These are phyloP conservation scores for Typha latifolia DNA, from an alignment of 176 grass and related monocot genomes.

Conservation along the genomic window DNA sequence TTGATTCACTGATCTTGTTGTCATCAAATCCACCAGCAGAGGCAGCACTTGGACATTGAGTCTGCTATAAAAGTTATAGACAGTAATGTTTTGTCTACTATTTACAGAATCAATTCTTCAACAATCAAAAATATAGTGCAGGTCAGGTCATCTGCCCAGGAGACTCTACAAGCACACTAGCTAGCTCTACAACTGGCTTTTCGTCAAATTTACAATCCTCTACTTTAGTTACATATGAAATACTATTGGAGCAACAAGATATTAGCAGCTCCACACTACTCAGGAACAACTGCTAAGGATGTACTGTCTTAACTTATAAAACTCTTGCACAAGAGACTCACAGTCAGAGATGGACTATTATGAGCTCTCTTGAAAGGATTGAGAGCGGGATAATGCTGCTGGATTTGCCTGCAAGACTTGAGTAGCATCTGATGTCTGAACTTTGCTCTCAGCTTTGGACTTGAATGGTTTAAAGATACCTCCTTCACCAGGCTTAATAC, in stretches of 20 bases:
- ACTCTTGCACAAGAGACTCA: not conserved
- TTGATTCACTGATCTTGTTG: not conserved
- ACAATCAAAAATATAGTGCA: slow-evolving; percentile 1
- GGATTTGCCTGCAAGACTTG: slow-evolving; percentile 64
- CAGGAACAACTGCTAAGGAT: not conserved
- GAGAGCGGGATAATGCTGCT: slow-evolving; percentile 68
- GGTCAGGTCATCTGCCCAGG: not conserved
- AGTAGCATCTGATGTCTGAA: slow-evolving; percentile 31
- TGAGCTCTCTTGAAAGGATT: slow-evolving; percentile 70
- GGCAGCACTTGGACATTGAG: too few species aligned
- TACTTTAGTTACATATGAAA: not conserved
- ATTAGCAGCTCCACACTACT: not conserved
- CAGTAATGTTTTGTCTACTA: not conserved
- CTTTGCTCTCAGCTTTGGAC: slow-evolving; percentile 42
- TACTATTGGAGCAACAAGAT: slow-evolving; percentile 2
- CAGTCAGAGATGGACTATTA: slow-evolving; percentile 12
- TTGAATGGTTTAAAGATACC: slow-evolving; percentile 63
- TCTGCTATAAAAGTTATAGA: not conserved
- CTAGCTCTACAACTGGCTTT: not conserved
- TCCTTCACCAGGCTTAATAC: slow-evolving; percentile 68
- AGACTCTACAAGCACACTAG: not conserved
- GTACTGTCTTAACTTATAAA: not conserved
- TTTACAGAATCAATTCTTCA: not conserved
- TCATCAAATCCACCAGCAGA: not conserved
- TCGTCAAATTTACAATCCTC: not conserved